Conservation (phyloP, 164 flowering plant genomes). For the Akebia trifoliata region DNA sequence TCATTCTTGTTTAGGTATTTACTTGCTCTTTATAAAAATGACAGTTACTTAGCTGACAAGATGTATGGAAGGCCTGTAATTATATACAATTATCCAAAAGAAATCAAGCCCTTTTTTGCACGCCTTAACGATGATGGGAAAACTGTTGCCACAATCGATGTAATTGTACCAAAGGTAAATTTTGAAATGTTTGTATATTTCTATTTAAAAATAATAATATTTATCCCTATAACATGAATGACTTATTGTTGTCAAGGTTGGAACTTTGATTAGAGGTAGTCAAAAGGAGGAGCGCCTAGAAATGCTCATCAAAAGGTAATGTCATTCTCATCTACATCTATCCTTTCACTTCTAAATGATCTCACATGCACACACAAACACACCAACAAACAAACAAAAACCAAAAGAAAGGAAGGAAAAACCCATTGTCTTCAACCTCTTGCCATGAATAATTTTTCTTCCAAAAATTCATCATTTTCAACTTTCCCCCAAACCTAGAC, state of each 20-base stretch:
- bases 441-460: too few species aligned
- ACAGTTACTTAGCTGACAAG: constrained; percentile 71
- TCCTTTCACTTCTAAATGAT: not conserved
- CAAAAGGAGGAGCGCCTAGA: constrained; percentile 77
- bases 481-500: too few species aligned
- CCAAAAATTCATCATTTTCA: too few species aligned
- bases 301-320: constrained; percentile 50
- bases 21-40: constrained; percentile 4
- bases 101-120: constrained; percentile 56
- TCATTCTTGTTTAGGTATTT: not conserved
- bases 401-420: too few species aligned
- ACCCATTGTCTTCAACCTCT: too few species aligned
- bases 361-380: too few species aligned
- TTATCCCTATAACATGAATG: constrained; percentile 2
- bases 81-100: constrained; percentile 73
- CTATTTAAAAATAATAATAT: too few species aligned
- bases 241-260: constrained; percentile 37
- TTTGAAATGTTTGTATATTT: not conserved
- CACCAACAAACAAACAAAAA: too few species aligned
- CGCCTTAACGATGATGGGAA: constrained; percentile 63
- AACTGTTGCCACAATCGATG: constrained; percentile 79
- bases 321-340: not conserved
- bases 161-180: constrained; percentile 73
- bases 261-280: constrained; percentile 68
- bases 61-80: constrained; percentile 54